Base-by-base conservation (phyloP, 1,139 yeast species). In the Yamadazyma sp. region DNA sequence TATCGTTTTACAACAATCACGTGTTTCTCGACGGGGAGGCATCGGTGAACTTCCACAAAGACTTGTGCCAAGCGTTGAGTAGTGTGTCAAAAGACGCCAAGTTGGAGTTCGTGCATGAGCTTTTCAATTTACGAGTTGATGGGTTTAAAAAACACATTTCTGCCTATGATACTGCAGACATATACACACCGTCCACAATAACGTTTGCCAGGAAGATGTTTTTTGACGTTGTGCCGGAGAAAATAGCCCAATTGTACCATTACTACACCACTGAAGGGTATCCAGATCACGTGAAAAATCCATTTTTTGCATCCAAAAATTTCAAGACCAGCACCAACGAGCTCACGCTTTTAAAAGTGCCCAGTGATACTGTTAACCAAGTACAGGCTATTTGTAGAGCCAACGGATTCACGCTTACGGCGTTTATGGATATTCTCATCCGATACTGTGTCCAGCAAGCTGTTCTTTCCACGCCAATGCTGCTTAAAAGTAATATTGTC, bases 21-120 rank as follows among this genome's bases (percentile, higher is more conserved):
- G 30, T 59, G 1, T 45, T 62, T 10, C 57, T 57, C 27, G 75
- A 70, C 46, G 76, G 75, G 3, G 53, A 51, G 12, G 51, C 70
- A 1, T 69, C 59, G 1, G 47, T 53, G 7, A 49, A 52, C 30
- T 67, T 70, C 46, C 73, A 65, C 35, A 45, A 52, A 11, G 63
- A 64, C 22, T 54, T 69, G 37, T 40, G 57, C 2, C 38, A 39
- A 12, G 56, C 51, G 15, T 46, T 45, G 4, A 24, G 29, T 10
- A 30, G 31, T 6, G 23, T n/a, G 5, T 29, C 31, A 4, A 27
- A 27, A 13, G 11, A 15, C 14, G 9, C 14, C 10, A 13, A 29
- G 8, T 15, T 26, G 14, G 43, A 43, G 11, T 33, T 34, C 31
- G 20, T 22, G 12, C n/a, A 21, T 3, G 40, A 31, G 8, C 18